Evolutionary conservation across 495 filamentous ascomycete species (phyloP), one percentile per base, ranked within the genome.

Genomic region (Corynascus novoguineensis): DNA sequence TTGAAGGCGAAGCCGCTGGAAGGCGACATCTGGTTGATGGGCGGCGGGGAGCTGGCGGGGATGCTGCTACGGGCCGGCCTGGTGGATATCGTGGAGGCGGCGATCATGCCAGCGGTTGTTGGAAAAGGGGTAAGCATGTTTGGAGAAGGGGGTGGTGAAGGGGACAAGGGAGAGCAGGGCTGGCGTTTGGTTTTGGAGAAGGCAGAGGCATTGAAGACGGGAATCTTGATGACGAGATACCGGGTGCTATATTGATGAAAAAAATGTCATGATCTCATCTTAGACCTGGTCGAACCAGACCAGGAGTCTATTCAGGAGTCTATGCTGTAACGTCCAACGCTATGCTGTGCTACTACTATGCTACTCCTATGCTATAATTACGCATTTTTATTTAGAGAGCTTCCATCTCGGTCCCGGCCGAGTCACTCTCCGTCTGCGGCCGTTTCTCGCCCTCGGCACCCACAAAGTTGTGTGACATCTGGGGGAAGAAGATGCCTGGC

Each of bases 401-500:
- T 24, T 49, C 44, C 53, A 56, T 48, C 44, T 56, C 44, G 0
- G 24, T 15, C 22, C 53, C 53, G 1, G 53, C 41, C 14, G 53
- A 56, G 44, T 56, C 53, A 12, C 53, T 56, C 53, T 56, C 53
- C 9, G 44, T 49, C 44, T 56, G 53, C 21, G 41, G 19, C 31
- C n/a, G 11, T 44, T 48, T 47, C 44, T 56, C 44, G 0, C 27
- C 44, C 34, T 38, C 53, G 15, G 1, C 2, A 3, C 44, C 49
- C 21, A 27, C 47, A 1, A 25, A 41, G 5, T 53, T 49, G 28
- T 60, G 53, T 15, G 67, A 66, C 69, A 75, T 75, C 38, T 68
- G 66, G 6, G 73, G 73, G 61, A 75, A 74, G 50, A 74, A 67
- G 21, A 73, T 7, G 44, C 73, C 73, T 17, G 73, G 73, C 48